These are phyloP conservation scores for Bipolaris gigantea DNA, from an alignment of 2,329 filamentous ascomycete genomes.

Conservation along the genomic window DNA sequence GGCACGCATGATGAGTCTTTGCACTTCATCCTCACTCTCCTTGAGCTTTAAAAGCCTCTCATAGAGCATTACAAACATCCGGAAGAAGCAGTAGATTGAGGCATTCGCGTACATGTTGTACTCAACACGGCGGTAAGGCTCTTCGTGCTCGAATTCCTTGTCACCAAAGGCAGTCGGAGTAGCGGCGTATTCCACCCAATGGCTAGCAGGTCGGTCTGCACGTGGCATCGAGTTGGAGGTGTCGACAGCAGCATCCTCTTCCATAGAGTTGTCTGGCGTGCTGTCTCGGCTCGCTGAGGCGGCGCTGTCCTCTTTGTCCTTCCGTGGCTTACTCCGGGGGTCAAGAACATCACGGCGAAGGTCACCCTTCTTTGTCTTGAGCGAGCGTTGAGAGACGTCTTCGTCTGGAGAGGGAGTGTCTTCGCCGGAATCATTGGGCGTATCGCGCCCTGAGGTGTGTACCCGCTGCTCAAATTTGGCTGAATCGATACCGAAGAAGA, in stretches of 20 bases:
- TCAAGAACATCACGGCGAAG: conserved; percentile 87
- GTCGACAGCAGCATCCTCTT: conserved; percentile 72
- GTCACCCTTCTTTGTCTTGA: conserved; percentile 67
- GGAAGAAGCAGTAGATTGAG: conserved; percentile 92
- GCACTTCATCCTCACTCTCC: conserved; percentile 71
- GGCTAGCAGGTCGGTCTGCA: conserved; percentile 65
- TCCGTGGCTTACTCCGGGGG: conserved; percentile 69
- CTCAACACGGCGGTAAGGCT: conserved; percentile 75
- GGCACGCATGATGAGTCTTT: conserved; percentile 72
- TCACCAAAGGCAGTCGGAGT: conserved; percentile 60
- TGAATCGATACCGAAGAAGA: conserved; percentile 54
- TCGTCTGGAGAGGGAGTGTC: conserved; percentile 70
- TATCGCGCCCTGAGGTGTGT: conserved; percentile 44
- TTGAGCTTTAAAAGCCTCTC: conserved; percentile 82
- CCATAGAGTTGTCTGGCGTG: conserved; percentile 81
- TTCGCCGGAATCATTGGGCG: conserved; percentile 55
- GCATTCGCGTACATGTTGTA: conserved; percentile 93
- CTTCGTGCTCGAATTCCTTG: conserved; percentile 70
- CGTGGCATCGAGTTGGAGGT: conserved; percentile 57
- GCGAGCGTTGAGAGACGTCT: conserved; percentile 64
- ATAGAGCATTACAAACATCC: conserved; percentile 89
- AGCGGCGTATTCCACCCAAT: conserved; percentile 64
- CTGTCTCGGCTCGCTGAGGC: conserved; percentile 81
- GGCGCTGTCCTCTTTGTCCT: conserved; percentile 78
- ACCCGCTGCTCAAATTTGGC: conserved; percentile 69